These are phyloP conservation scores for Pinus taeda DNA, from an alignment of 75 land plant genomes.

Conservation along the genomic window DNA sequence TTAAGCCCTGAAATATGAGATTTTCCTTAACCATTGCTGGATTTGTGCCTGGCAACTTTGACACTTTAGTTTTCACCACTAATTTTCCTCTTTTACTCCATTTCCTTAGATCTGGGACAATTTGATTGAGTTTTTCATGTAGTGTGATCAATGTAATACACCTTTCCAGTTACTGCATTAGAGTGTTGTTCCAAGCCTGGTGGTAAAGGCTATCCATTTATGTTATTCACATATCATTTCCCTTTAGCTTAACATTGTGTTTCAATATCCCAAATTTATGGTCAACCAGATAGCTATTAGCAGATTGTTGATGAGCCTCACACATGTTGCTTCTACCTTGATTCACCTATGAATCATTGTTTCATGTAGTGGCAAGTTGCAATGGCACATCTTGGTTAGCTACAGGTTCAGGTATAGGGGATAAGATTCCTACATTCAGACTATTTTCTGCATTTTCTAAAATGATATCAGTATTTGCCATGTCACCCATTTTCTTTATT, in stretches of 20 bases:
- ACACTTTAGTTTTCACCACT: no score
- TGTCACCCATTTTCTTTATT: background rate
- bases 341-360: background rate
- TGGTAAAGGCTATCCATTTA: no score
- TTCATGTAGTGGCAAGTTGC: background rate
- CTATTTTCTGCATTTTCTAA: background rate
- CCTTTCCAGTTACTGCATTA: no score
- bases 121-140: no score
- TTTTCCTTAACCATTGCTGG: no score
- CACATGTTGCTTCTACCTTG: background rate
- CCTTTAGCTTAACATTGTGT: background rate
- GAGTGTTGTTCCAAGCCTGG: no score
- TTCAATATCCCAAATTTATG: background rate
- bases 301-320: background rate
- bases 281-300: background rate
- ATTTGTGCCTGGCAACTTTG: no score
- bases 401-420: background rate
- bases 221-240: background rate
- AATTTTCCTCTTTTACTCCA: no score
- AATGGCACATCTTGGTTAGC: background rate
- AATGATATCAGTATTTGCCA: background rate
- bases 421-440: background rate
- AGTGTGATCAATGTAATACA: no score
- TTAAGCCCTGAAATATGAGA: no score
- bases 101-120: no score